phyloP scores from a whole-genome alignment of 139 green algal genomes.

The Monoraphidium neglectum region DNA sequence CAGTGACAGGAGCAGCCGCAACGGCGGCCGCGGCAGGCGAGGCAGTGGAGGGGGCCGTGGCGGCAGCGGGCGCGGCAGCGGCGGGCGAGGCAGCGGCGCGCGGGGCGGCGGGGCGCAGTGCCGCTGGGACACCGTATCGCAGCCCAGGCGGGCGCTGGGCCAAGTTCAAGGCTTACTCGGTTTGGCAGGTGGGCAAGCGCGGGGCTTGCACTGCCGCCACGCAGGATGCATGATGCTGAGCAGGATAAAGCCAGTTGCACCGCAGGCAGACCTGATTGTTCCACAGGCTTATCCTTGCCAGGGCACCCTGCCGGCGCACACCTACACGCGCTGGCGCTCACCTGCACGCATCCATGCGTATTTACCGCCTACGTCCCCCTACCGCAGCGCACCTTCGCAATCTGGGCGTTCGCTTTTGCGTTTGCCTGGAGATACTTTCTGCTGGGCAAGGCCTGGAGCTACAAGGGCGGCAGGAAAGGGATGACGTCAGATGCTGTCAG shows the following conservation, averaged over 20 bases:
- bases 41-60: no score
- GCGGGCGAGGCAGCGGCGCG: no score
- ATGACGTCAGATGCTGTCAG: constrained; percentile 50
- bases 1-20: constrained; percentile 5
- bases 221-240: not conserved
- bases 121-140: constrained; percentile 65
- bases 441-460: constrained; percentile 65
- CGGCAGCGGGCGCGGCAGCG: no score
- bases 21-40: no score
- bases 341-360: not conserved
- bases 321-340: not conserved
- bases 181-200: constrained; percentile 48
- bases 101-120: constrained; percentile 15
- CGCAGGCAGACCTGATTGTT: not conserved
- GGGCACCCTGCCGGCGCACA: not conserved
- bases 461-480: constrained; percentile 58
- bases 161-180: constrained; percentile 71
- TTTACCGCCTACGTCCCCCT: not conserved
- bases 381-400: constrained; percentile 86
- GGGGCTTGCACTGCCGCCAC: not conserved
- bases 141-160: constrained; percentile 71
- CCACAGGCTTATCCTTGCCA: not conserved
- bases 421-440: constrained; percentile 81
- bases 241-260: no score
- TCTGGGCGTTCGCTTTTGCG: constrained; percentile 92